phyloP scores from a whole-genome alignment of 345 rosid species.

The Citrus mangshanensis region DNA sequence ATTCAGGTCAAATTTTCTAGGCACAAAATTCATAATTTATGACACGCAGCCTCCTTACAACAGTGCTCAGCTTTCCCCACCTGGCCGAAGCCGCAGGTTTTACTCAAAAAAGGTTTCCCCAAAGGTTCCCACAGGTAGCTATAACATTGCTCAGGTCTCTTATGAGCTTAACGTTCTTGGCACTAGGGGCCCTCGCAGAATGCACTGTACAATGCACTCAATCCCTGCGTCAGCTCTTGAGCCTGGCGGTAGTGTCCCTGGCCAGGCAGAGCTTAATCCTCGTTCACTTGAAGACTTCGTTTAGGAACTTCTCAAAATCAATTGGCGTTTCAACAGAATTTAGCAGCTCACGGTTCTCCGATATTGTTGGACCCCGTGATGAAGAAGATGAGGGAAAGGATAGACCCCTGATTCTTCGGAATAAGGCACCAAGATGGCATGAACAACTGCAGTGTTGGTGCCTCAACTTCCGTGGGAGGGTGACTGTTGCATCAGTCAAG shows the following conservation, averaged over 20 bases:
- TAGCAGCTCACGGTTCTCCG: conserved; percentile 84
- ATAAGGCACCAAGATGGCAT: conserved; percentile 95
- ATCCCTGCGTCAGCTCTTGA: conserved; percentile 74
- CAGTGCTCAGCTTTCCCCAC: conserved; percentile 61
- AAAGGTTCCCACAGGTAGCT: conserved; percentile 85
- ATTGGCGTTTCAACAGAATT: conserved; percentile 65
- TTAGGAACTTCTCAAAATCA: conserved; percentile 76
- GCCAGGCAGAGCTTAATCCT: conserved; percentile 74
- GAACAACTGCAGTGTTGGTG: conserved; percentile 99
- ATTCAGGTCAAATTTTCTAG: conserved; percentile 90
- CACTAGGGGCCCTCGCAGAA: conserved; percentile 90
- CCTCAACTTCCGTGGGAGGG: conserved; percentile 89
- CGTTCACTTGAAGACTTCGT: conserved; percentile 85
- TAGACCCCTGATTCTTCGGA: conserved; percentile 60
- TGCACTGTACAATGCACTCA: conserved; percentile 85
- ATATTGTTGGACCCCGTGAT: conserved; percentile 53
- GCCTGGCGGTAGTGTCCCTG: conserved; percentile 77
- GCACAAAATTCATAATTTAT: conserved; percentile 80
- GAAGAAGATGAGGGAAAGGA: conserved; percentile 68
- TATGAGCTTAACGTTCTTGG: conserved; percentile 93
- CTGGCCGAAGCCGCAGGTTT: conserved; percentile 78
- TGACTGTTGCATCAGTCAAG: conserved; percentile 93
- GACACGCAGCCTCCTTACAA: conserved; percentile 93
- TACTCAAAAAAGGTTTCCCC: conserved; percentile 87
- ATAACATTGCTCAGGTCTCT: conserved; percentile 75